Conservation (phyloP, 176 grass and related monocot species). For the Panicum miliaceum region DNA sequence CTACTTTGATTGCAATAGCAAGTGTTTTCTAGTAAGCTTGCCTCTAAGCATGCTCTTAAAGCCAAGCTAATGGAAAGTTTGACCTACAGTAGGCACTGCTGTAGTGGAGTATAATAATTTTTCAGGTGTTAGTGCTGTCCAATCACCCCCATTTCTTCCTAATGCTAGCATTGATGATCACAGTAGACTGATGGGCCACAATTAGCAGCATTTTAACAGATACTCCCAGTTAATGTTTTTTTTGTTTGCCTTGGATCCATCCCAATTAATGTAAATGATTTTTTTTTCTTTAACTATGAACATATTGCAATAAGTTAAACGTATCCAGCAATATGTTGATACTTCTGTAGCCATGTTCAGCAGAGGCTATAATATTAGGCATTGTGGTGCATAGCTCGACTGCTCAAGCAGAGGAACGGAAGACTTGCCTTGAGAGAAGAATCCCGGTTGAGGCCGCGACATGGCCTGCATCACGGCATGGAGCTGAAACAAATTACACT, state of each 20-base stretch:
- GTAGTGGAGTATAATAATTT: slow-evolving; percentile 15
- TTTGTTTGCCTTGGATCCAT: slow-evolving; percentile 15
- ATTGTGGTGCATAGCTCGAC: background rate
- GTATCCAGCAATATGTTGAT: slow-evolving; percentile 10
- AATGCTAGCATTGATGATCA: slow-evolving; percentile 30
- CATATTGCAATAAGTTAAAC: background rate
- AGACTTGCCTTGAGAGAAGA: slow-evolving; percentile 20
- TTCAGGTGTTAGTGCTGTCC: slow-evolving; percentile 47
- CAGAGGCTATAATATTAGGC: background rate
- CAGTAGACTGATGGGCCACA: slow-evolving; percentile 33
- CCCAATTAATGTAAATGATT: background rate
- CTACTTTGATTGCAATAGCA: slow-evolving; percentile 22
- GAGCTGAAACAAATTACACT: slow-evolving; percentile 27
- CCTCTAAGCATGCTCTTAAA: slow-evolving; percentile 37
- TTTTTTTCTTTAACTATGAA: background rate
- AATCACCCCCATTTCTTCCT: slow-evolving; percentile 11
- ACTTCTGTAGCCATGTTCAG: slow-evolving; percentile 4
- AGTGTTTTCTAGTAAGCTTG: slow-evolving; percentile 32
- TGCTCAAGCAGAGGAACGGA: background rate
- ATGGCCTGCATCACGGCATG: slow-evolving; percentile 29
- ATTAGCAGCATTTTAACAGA: background rate
- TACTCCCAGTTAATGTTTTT: too few species aligned
- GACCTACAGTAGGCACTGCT: slow-evolving; percentile 19
- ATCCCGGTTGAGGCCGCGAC: slow-evolving; percentile 34
- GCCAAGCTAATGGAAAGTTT: slow-evolving; percentile 48